Conservation (phyloP, 2,329 filamentous ascomycete genomes). For the Elsinoe batatas region DNA sequence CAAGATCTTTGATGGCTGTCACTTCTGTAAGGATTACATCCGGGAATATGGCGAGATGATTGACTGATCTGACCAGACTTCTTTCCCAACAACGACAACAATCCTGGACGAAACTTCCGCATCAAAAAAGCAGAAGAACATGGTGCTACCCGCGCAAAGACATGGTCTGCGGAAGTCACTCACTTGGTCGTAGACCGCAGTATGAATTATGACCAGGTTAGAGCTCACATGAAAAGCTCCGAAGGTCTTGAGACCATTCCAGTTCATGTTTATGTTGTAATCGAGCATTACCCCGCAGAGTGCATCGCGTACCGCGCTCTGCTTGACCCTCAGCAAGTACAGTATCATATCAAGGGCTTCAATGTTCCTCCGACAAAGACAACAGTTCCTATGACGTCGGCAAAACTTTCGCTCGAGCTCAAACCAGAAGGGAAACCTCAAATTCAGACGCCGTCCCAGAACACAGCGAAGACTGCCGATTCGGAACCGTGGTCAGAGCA, state of each 20-base stretch:
- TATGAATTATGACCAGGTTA: slow-evolving; percentile 54
- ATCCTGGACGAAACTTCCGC: slow-evolving; percentile 54
- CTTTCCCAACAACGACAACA: slow-evolving; percentile 69
- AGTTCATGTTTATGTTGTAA: slow-evolving; percentile 43
- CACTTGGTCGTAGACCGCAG: slow-evolving; percentile 70
- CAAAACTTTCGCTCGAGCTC: slow-evolving; percentile 27
- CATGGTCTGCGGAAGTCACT: slow-evolving; percentile 49
- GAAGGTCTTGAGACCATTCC: slow-evolving; percentile 33
- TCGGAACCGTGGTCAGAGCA: background rate
- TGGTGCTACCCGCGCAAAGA: slow-evolving; percentile 61
- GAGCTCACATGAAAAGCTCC: slow-evolving; percentile 42
- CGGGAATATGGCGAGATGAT: background rate
- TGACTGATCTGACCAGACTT: slow-evolving; percentile 43
- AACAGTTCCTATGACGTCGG: background rate
- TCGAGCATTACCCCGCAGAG: slow-evolving; percentile 35
- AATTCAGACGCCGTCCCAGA: slow-evolving; percentile 31
- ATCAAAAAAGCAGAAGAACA: slow-evolving; percentile 67
- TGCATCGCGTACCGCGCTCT: slow-evolving; percentile 33
- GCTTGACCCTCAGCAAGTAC: slow-evolving; percentile 45
- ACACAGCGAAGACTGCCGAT: slow-evolving; percentile 24
- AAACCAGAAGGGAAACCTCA: slow-evolving; percentile 39
- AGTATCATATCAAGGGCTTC: slow-evolving; percentile 50
- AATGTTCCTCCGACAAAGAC: background rate
- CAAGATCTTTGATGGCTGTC: slow-evolving; percentile 22
- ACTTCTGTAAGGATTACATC: slow-evolving; percentile 20